A percentile compares a stretch with the other conserved stretches of the same genome.
phyloP scores from a whole-genome alignment of 345 rosid genomes.

The Conringia planisiliqua region DNA sequence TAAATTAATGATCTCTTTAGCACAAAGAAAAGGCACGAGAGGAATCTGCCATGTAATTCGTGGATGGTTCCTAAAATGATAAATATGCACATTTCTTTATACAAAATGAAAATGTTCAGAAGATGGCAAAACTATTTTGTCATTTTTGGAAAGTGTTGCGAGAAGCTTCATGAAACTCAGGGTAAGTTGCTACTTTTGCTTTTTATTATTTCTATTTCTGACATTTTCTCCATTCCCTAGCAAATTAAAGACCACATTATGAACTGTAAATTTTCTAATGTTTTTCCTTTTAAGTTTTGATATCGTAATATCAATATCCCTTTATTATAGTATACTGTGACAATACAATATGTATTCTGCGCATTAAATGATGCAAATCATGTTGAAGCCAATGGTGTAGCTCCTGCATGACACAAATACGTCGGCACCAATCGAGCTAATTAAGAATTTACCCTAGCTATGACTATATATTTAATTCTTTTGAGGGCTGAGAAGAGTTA shows the following conservation, averaged over 20 bases:
- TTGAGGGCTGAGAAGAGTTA: not conserved
- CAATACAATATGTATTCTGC: not conserved
- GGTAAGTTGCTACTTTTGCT: constrained; percentile 29
- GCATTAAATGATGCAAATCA: not conserved
- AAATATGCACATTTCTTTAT: not conserved
- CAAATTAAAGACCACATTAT: constrained; percentile 10
- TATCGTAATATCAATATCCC: not conserved
- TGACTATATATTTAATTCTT: not conserved
- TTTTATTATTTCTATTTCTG: constrained; percentile 26
- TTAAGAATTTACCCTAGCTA: not conserved
- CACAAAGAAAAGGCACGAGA: constrained; percentile 29
- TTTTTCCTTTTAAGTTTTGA: not conserved
- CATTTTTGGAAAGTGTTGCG: constrained; percentile 30
- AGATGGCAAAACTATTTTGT: constrained; percentile 28
- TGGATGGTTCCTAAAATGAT: constrained; percentile 12
- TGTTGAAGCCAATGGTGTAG: constrained; percentile 1
- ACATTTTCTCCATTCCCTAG: constrained; percentile 24
- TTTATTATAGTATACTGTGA: not conserved
- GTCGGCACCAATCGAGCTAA: not conserved
- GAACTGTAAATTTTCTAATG: not conserved
- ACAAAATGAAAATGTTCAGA: not conserved
- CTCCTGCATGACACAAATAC: constrained; percentile 3
- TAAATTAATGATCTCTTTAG: constrained; percentile 4
- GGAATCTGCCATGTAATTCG: constrained; percentile 27
- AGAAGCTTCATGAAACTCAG: constrained; percentile 33